phyloP scores from a whole-genome alignment of 1,284 basidiomycete genomes.

The Peniophora sp. region DNA sequence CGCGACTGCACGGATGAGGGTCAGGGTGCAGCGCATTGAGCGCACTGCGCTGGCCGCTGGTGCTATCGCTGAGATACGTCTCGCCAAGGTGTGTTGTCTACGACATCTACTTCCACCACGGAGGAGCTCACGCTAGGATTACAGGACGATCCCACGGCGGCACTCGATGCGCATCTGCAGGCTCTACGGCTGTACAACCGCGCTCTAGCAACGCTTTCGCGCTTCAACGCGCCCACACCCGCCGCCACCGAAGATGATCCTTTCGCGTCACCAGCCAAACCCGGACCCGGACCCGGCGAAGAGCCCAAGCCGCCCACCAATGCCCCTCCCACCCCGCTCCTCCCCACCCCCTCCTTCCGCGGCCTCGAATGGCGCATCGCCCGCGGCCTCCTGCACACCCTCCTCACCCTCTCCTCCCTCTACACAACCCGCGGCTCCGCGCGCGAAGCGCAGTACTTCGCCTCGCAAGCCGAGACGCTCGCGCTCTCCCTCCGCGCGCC shows the following conservation, averaged over 20 bases:
- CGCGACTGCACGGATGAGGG: slow-evolving; percentile 48
- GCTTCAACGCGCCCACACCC: slow-evolving; percentile 37
- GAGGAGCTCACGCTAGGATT: neutral
- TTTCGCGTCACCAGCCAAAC: slow-evolving; percentile 41
- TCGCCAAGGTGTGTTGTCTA: slow-evolving; percentile 43
- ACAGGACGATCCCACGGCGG: slow-evolving; percentile 60
- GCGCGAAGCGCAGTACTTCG: slow-evolving; percentile 77
- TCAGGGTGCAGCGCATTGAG: slow-evolving; percentile 53
- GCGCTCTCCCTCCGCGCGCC: slow-evolving; percentile 61
- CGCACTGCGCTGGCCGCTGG: slow-evolving; percentile 64
- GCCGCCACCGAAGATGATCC: slow-evolving; percentile 42
- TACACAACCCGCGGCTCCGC: slow-evolving; percentile 71
- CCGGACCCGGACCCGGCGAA: slow-evolving; percentile 21
- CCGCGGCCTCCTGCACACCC: slow-evolving; percentile 55
- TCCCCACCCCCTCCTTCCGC: slow-evolving; percentile 31
- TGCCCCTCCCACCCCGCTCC: slow-evolving; percentile 9
- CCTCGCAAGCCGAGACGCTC: slow-evolving; percentile 63
- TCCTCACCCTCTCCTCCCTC: slow-evolving; percentile 54
- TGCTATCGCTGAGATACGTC: slow-evolving; percentile 62
- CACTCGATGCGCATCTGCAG: slow-evolving; percentile 58
- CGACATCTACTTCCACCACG: too few relatives aligned
- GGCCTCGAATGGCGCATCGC: slow-evolving; percentile 71
- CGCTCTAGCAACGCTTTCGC: slow-evolving; percentile 62
- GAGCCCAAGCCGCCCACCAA: slow-evolving; percentile 8
- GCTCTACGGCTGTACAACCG: slow-evolving; percentile 76